Conservation (phyloP, 331 rosid genomes). For the Arachis monticola region DNA sequence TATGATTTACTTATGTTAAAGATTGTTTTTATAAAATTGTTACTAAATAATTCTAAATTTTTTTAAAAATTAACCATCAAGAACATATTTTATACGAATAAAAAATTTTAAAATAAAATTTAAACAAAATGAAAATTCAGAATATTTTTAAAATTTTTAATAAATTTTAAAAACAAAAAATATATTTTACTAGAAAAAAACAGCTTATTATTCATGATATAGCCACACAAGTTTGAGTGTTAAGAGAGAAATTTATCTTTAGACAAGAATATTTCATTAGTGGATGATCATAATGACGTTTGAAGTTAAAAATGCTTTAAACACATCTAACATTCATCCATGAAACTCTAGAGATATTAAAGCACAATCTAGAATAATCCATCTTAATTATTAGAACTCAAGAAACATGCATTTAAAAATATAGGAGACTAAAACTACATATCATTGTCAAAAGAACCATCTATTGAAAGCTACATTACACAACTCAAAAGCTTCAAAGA, state of each 20-base stretch:
- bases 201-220: not conserved
- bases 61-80: too few relatives aligned
- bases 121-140: too few relatives aligned
- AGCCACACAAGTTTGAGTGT: not conserved
- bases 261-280: not conserved
- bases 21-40: too few relatives aligned
- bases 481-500: slow-evolving; percentile 5
- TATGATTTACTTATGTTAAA: too few relatives aligned
- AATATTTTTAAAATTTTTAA: too few relatives aligned
- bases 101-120: too few relatives aligned
- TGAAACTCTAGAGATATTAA: not conserved
- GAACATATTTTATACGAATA: too few relatives aligned
- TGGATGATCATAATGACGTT: not conserved
- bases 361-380: not conserved
- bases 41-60: too few relatives aligned
- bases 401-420: slow-evolving; percentile 5
- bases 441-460: slow-evolving; percentile 4
- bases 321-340: slow-evolving; percentile 8
- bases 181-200: too few relatives aligned
- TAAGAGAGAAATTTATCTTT: not conserved
- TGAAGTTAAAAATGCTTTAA: not conserved
- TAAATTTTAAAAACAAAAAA: too few relatives aligned
- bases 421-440: not conserved
- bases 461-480: not conserved
- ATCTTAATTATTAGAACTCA: not conserved